phyloP scores from a whole-genome alignment of 2,329 filamentous ascomycete species.

The Basipetospora sp. region DNA sequence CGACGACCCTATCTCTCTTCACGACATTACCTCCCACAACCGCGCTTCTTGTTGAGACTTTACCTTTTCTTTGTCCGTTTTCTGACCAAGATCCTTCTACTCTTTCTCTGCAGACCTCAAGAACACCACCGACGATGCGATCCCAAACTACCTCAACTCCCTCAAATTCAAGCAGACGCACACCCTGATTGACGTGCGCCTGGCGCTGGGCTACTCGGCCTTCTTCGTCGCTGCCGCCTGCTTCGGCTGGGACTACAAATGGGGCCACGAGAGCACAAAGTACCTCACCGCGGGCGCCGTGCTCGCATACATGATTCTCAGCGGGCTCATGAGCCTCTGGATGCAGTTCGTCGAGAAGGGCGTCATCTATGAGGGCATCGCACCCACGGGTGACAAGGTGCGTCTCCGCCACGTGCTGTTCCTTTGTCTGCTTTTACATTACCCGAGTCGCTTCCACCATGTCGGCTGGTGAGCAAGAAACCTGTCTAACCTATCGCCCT shows the following conservation, averaged over 20 bases:
- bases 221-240: conserved; percentile 68
- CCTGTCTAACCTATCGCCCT: neutral
- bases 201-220: conserved; percentile 68
- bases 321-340: conserved; percentile 68
- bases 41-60: conserved; percentile 46
- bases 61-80: too few species aligned
- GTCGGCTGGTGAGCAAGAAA: too few species aligned
- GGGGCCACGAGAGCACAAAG: conserved; percentile 79
- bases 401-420: neutral
- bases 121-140: conserved; percentile 87
- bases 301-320: conserved; percentile 62
- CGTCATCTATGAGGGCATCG: conserved; percentile 60
- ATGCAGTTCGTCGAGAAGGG: conserved; percentile 70
- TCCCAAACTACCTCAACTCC: conserved; percentile 82
- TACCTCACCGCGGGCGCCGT: conserved; percentile 69
- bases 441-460: neutral
- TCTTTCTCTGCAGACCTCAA: conserved; percentile 86
- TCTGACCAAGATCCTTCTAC: too few species aligned
- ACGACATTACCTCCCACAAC: conserved; percentile 56
- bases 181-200: conserved; percentile 64
- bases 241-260: conserved; percentile 82
- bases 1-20: conserved; percentile 38
- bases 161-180: conserved; percentile 76
- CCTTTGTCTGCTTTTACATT: neutral
- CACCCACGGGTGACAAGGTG: conserved; percentile 53